Conservation (phyloP, 768 basidiomycete genomes). For the Amanita thiersii region DNA sequence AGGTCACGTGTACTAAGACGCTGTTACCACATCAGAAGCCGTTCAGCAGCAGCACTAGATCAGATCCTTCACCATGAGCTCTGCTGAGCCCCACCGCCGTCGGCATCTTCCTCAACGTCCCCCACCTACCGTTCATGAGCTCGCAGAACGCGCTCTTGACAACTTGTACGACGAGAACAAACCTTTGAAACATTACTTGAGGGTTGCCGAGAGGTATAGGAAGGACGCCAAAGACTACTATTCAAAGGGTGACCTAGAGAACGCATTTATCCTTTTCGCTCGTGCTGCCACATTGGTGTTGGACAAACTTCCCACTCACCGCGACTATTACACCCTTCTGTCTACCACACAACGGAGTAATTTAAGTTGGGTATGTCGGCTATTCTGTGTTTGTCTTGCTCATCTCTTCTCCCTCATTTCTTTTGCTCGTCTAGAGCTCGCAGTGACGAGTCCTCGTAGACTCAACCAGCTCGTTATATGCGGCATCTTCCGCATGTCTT, state of each 20-base stretch:
- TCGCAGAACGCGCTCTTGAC: slow-evolving; percentile 52
- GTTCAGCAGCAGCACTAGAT: too few relatives aligned
- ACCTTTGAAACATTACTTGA: slow-evolving; percentile 60
- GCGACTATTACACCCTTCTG: slow-evolving; percentile 52
- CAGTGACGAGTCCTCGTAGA: background rate
- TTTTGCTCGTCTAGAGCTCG: background rate
- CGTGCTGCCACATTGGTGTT: slow-evolving; percentile 71
- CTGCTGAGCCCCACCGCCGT: slow-evolving; percentile 4
- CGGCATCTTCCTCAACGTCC: slow-evolving; percentile 13
- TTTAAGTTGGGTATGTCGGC: slow-evolving; percentile 54
- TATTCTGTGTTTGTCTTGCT: slow-evolving; percentile 6
- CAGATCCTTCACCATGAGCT: slow-evolving; percentile 9
- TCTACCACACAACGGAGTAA: slow-evolving; percentile 54
- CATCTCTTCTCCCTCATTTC: slow-evolving; percentile 3
- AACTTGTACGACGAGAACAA: slow-evolving; percentile 48
- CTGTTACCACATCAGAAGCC: too few relatives aligned
- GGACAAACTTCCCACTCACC: slow-evolving; percentile 69
- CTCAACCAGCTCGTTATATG: background rate
- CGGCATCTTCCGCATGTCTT: too few relatives aligned
- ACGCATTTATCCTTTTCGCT: slow-evolving; percentile 66
- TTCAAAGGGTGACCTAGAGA: slow-evolving; percentile 51
- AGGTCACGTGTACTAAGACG: too few relatives aligned
- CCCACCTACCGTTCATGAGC: slow-evolving; percentile 57
- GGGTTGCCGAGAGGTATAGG: slow-evolving; percentile 55
- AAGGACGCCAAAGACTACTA: slow-evolving; percentile 41